Base-by-base conservation (phyloP, 768 basidiomycete genomes). In the Galerina sulciceps region DNA sequence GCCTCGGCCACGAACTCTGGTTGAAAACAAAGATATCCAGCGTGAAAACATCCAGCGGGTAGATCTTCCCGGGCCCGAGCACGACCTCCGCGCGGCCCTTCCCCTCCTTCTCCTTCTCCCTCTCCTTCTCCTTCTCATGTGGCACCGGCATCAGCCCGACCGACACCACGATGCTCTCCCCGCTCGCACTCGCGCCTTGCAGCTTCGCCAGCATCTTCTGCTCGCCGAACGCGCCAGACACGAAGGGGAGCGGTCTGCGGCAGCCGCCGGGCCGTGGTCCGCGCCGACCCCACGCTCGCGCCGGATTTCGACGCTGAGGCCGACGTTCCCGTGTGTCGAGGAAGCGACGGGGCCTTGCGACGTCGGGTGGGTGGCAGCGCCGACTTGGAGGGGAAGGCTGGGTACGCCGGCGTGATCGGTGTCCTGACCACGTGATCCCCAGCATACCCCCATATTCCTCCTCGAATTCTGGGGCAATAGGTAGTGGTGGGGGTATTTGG, bases 1-100 rank as follows among this genome's bases (percentile, higher is more conserved):
- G 71, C 58, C 92, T 80, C 50, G 86, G 87, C 86, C 89, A 87
- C 43, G 83, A 76, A 44, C 85, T 87, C 73, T 88, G 88, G 66
- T 94, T 95, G 65, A 89, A 94, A 54, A 94, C 91, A 65, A 95
- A 94, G 2, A 94, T 88, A 60, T 95, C 93, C 65, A 95, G 72
- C 50, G 86, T 88, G 69, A 95, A 95, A 49, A 81, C 76, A 64
- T 91, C 86, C 23, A 89, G 76, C 15, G 90, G 90, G 61, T 85
- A 88, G 67, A 94, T 86, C 73, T 78, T 85, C 60, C 74, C 80
- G 35, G 71, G 71, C 36, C 67, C 73, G 48, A 74, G 56, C 26
- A 60, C 37, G 20, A 58, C 57, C 23, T 64, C 65, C 48, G 26
- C 1, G 26, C 26, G 26, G 2, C 44, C 69, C 54, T 36, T 61